phyloP scores from a whole-genome alignment of 192 early-diverging fungal genomes.

The Coemansia sp. region DNA sequence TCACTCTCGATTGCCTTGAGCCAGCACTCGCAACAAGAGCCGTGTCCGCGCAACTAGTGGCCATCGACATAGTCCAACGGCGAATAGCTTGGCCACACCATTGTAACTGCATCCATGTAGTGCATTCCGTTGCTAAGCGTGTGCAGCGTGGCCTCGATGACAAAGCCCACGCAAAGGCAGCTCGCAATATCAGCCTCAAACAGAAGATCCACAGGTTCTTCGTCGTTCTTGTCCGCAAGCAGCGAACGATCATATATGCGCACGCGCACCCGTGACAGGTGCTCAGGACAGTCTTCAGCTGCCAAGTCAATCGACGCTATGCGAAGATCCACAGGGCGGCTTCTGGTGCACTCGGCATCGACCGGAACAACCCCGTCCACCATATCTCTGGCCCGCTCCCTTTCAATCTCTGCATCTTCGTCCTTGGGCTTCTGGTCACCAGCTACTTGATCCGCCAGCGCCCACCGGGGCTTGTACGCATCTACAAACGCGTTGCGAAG shows the following conservation, averaged over 20 bases:
- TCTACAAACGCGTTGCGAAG: conserved; percentile 22
- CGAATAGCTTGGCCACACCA: conserved; percentile 54
- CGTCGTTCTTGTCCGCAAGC: conserved; percentile 13
- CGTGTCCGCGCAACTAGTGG: neutral
- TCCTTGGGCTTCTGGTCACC: neutral
- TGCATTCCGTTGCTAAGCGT: conserved; percentile 28
- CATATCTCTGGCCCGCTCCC: conserved; percentile 18
- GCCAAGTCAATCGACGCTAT: conserved; percentile 10
- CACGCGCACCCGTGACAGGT: conserved; percentile 10
- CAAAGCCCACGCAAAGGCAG: conserved; percentile 25
- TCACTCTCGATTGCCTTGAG: too few species aligned
- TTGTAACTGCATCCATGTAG: conserved; percentile 47
- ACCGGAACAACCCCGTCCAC: conserved; percentile 17
- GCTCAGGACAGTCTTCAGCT: conserved; percentile 3
- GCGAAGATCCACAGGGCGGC: conserved; percentile 29
- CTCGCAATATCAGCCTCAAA: conserved; percentile 23
- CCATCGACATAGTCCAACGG: conserved; percentile 35
- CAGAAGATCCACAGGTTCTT: conserved; percentile 19
- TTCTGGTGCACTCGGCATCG: conserved; percentile 16
- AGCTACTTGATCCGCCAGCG: conserved; percentile 5
- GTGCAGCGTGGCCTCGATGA: conserved; percentile 46
- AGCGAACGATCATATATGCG: conserved; percentile 25
- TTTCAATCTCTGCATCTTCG: neutral
- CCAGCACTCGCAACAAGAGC: too few species aligned
- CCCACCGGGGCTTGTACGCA: conserved; percentile 42